phyloP scores from a whole-genome alignment of 768 basidiomycete genomes.

The Suillus fuscotomentosus region DNA sequence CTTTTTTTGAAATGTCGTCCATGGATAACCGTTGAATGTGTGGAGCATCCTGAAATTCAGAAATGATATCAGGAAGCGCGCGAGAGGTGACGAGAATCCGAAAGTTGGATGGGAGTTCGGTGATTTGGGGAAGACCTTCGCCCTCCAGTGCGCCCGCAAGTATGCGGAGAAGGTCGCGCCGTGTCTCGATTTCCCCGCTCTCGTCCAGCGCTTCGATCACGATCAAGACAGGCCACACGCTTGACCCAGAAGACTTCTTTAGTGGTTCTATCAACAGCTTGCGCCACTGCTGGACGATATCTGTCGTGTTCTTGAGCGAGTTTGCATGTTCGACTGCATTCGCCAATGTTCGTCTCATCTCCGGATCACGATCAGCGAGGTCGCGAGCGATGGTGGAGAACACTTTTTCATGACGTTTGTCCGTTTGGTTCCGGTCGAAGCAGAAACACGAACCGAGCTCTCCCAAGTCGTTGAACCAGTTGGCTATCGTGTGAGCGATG shows the following conservation, averaged over 20 bases:
- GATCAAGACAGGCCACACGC: conserved; percentile 19
- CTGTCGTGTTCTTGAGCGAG: neutral
- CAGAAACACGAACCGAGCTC: conserved; percentile 20
- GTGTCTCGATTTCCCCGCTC: conserved; percentile 6
- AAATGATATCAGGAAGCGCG: neutral
- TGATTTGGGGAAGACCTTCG: neutral
- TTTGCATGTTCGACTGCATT: neutral
- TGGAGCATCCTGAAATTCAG: neutral
- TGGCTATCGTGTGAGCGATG: conserved; percentile 18
- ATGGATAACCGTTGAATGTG: neutral
- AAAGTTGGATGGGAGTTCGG: conserved; percentile 7
- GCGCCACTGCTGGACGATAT: conserved; percentile 13
- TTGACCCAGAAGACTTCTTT: neutral
- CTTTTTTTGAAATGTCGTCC: neutral
- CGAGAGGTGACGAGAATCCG: conserved; percentile 14
- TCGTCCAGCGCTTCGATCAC: conserved; percentile 26
- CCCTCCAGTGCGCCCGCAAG: conserved; percentile 3
- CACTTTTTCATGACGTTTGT: conserved; percentile 13
- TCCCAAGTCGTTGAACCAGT: conserved; percentile 8
- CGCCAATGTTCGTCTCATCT: neutral
- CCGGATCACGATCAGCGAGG: conserved; percentile 17
- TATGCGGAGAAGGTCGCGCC: conserved; percentile 20
- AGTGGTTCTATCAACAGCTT: conserved; percentile 17
- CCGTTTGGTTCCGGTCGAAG: conserved; percentile 9
- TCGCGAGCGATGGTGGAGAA: conserved; percentile 30